Base-by-base conservation (phyloP, 75 land plant species). In the Pinus taeda region DNA sequence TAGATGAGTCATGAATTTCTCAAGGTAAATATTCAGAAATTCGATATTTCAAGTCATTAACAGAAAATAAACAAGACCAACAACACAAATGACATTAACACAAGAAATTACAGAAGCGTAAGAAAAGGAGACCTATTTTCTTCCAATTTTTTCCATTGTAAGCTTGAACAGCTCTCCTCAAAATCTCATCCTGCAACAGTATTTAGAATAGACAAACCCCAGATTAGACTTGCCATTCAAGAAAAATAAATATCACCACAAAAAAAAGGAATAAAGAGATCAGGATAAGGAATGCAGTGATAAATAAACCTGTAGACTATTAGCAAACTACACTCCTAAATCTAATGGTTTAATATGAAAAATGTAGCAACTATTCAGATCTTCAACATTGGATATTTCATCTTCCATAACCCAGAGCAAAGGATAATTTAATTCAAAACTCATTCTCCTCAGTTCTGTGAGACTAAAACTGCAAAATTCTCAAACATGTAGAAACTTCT, bases 61-160 rank as follows among this genome's bases (percentile, higher is more conserved):
- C 30, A 24, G 26, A 24, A 73, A 26, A 15, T 22, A 73, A 57
- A 55, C 4, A 29, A 55, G 13, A 14, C 3, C 1, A 6, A 12
- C 36, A 73, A 26, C 29, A 56, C 15, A 69, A 39, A 20, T 21
- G 9, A 65, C 36, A 65, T 12, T 2, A 65, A 64, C 15, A 8
- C 3, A 36, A 30, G 15, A 33, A 33, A 37, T 33, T 65, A 1
- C 17, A 33, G 36, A 33, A 42, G 24, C 8, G 4, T 11, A 42
- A 20, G n/a, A 69, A 1, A 69, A 42, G 1, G 55, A 49, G 11
- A 49, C 97, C 94, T 79, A 94, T 94, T 77, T 90, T 94, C 73
- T 92, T 94, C 97, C 97, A 94, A 79, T 88, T 92, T 72, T 88
- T 92, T 56, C 92, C 95, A 36, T 94, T 88, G 76, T 64, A 92